Base-by-base conservation (phyloP, 768 basidiomycete species). In the Hericium rajendrae region DNA sequence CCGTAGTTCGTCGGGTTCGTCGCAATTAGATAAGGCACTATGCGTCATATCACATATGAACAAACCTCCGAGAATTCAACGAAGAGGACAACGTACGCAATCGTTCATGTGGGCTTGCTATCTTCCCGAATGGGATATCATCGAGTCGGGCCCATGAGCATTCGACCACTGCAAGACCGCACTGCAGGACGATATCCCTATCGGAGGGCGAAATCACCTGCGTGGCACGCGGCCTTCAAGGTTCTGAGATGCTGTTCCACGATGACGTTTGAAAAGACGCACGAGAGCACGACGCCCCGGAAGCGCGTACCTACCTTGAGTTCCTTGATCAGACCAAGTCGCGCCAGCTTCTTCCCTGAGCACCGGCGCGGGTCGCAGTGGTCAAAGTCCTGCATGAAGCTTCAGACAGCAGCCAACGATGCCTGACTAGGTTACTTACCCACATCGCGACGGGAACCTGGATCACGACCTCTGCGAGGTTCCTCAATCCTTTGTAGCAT, bases 1-100 rank as follows among this genome's bases (percentile, higher is more conserved):
- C 97, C 97, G 64, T 98, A 99, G 71, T 99, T 99, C 10, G 93
- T 93, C 0, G 95, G 94, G 69, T 99, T 99, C 0, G 93, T 88
- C 0, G 97, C 97, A 48, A 98, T 70, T 18, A 99, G 81, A 68
- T 95, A 98, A 0, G 97, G 97, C 28, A 99, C 95, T 99, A 61
- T 20, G 54, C 28, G 11, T 60, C 49, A 28, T 37, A 32, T 39
- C 3, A 6, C 43, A 13, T 6, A 32, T 38, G 32, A 26, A 37
- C 16, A n/a, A 22, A 37, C 10, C 12, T 20, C 8, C 48, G 38
- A 10, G n/a, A 48, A 3, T 43, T 50, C 13, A 48, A n/a, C 20
- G 20, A 52, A 12, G 20, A 57, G 2, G 24, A 18, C 10, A 0
- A 79, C 91, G 60, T 65, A 97, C 94, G 66, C 48, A 98, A 68